A percentile compares a stretch with the other conserved stretches of the same genome.
phyloP scores from a whole-genome alignment of 345 rosid species.

The Brassica napus region Da-Ae NC_063437.1:20575501-20576000 shows the following conservation, averaged over 20 bases:
- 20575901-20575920: constrained; percentile 8
- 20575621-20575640: constrained; percentile 84
- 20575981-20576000: constrained; percentile 89
- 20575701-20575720: constrained; percentile 95
- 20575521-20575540: constrained; percentile 94
- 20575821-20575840: constrained; percentile 86
- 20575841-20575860: constrained; percentile 85
- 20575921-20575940: constrained; percentile 9
- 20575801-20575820: constrained; percentile 81
- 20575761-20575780: constrained; percentile 84
- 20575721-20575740: constrained; percentile 68
- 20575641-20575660: constrained; percentile 80
- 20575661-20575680: constrained; percentile 85
- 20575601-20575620: constrained; percentile 35
- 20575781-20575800: constrained; percentile 85
- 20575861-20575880: constrained; percentile 84
- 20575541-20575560: constrained; percentile 5
- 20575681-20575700: constrained; percentile 86
- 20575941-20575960: constrained; percentile 55
- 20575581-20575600: constrained; percentile 1
- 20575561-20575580: background rate
- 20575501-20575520: constrained; percentile 88
- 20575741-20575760: constrained; percentile 85
- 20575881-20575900: constrained; percentile 71
- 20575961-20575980: constrained; percentile 84